Conservation (phyloP, 208 protist species). For the Trypanosomatidae sp. region DNA sequence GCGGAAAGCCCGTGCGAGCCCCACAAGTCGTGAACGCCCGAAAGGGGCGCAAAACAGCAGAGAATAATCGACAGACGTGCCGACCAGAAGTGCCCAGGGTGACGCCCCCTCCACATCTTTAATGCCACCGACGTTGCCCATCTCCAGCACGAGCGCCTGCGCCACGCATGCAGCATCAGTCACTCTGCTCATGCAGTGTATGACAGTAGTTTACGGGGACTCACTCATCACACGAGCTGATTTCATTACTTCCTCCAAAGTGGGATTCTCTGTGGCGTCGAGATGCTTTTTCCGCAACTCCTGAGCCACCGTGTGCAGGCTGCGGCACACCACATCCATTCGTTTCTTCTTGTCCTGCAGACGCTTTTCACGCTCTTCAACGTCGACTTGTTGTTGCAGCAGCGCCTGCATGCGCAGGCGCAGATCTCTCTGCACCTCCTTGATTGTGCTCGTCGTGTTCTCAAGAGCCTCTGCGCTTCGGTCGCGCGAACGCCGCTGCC, state of each 20-base stretch:
- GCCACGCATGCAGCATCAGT: not conserved
- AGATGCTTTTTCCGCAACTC: conserved; percentile 30
- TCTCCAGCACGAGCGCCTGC: not conserved
- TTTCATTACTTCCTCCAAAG: conserved; percentile 11
- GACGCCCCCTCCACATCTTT: not conserved
- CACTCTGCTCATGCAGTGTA: not conserved
- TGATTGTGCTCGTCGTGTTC: conserved; percentile 57
- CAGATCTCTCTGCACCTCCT: conserved; percentile 45
- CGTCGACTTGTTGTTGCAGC: conserved; percentile 10
- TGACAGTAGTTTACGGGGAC: not conserved
- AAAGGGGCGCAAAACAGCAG: not conserved
- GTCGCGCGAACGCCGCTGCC: conserved; percentile 22
- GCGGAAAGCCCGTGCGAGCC: not conserved
- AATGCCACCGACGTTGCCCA: not conserved
- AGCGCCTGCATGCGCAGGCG: conserved; percentile 24
- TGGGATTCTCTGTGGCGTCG: not conserved
- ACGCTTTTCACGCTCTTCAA: conserved; percentile 18
- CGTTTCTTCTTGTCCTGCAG: conserved; percentile 16
- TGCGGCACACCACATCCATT: conserved; percentile 25
- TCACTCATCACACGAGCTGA: conserved; percentile 11
- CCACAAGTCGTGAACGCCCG: not conserved
- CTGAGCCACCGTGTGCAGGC: conserved; percentile 33
- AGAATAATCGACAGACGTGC: not conserved
- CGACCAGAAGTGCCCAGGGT: not conserved
- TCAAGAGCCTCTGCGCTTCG: conserved; percentile 52